phyloP scores from a whole-genome alignment of 352 stramenopile genomes.

The Phytophthora agathidicida region DNA sequence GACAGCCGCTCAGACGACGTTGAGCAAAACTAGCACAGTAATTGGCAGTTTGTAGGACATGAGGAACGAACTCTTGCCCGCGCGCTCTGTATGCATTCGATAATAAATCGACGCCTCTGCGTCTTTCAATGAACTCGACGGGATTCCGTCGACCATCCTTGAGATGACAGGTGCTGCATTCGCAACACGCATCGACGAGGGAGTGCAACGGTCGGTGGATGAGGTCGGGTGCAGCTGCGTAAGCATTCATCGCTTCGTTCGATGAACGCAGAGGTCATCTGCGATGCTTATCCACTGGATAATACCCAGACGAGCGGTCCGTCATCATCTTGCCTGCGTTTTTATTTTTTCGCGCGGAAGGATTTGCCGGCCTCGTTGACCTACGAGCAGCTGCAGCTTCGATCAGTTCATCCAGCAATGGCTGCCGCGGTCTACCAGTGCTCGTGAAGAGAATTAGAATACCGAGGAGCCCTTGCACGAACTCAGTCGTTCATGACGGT shows the following conservation, averaged over 20 bases:
- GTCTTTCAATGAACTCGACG: no score
- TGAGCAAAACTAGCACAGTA: slow-evolving; percentile 17
- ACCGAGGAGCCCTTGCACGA: no score
- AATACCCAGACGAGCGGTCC: background rate
- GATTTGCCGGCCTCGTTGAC: slow-evolving; percentile 8
- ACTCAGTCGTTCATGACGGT: background rate
- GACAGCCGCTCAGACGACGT: slow-evolving; percentile 7
- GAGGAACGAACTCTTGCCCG: slow-evolving; percentile 14
- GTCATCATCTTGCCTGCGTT: slow-evolving; percentile 7
- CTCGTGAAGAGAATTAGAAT: no score
- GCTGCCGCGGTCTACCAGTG: no score
- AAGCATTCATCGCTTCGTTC: background rate
- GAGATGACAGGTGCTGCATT: no score
- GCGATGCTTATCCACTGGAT: slow-evolving; percentile 20
- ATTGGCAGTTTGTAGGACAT: background rate
- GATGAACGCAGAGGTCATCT: slow-evolving; percentile 4
- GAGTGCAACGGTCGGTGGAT: slow-evolving; percentile 2
- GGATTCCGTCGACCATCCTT: no score
- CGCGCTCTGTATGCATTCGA: background rate
- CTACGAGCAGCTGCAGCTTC: no score
- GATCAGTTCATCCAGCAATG: background rate
- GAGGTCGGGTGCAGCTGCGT: slow-evolving; percentile 1
- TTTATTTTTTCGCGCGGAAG: slow-evolving; percentile 10
- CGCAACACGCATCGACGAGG: slow-evolving; percentile 1
- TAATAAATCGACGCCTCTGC: no score